phyloP scores from a whole-genome alignment of 2,329 filamentous ascomycete genomes.

The Penicillium hordei region DNA sequence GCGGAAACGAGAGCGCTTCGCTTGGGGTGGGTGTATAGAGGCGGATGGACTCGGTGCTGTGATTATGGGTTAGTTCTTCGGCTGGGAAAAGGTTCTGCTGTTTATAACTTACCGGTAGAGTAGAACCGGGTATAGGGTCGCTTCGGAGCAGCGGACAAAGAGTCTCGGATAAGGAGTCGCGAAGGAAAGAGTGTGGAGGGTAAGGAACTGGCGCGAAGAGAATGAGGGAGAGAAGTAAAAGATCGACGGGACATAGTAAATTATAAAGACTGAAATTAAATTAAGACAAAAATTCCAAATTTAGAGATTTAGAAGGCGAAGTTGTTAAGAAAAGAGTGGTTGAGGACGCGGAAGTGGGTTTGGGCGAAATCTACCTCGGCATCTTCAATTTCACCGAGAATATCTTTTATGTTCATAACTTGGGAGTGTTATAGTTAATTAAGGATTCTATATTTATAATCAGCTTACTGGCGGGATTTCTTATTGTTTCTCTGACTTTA shows the following conservation, averaged over 20 bases:
- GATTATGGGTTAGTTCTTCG: neutral
- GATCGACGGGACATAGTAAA: constrained; percentile 14
- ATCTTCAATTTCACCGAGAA: constrained; percentile 1
- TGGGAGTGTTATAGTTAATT: too few species aligned
- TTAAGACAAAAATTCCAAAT: neutral
- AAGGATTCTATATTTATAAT: neutral
- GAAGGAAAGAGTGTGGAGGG: constrained; percentile 16
- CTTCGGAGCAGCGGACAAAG: constrained; percentile 1
- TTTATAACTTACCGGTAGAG: constrained; percentile 12
- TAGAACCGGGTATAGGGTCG: neutral
- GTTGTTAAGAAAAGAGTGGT: constrained; percentile 15
- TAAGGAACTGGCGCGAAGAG: constrained; percentile 18
- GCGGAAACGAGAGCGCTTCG: constrained; percentile 32
- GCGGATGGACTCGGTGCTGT: constrained; percentile 8
- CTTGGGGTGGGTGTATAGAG: constrained; percentile 15
- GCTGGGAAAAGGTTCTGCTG: neutral
- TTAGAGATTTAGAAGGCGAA: constrained; percentile 10
- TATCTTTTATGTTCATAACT: neutral
- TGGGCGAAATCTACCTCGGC: constrained; percentile 14
- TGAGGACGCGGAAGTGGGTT: neutral
- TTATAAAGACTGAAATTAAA: neutral
- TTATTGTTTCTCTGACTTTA: neutral
- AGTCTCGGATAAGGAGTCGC: constrained; percentile 6
- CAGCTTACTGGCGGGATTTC: neutral
- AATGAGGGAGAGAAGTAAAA: constrained; percentile 4